Conservation (phyloP, 108 stramenopile species). For the Pseudonitzschia pungens region DNA sequence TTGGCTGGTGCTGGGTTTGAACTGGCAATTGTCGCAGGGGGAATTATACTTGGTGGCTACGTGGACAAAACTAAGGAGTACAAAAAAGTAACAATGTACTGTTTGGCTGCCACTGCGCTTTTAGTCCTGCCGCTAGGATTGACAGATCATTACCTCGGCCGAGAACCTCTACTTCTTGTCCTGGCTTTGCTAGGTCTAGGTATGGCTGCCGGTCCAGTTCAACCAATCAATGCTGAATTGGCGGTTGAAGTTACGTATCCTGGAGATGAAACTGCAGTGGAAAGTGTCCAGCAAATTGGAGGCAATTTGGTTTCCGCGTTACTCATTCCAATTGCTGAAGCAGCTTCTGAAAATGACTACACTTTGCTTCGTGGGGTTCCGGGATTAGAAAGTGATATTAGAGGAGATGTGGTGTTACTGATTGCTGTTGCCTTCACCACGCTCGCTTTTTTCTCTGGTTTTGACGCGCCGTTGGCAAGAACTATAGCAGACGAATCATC, state of each 20-base stretch:
- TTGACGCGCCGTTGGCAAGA: slow-evolving; percentile 58
- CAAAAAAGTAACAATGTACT: slow-evolving; percentile 80
- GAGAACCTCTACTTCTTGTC: slow-evolving; percentile 54
- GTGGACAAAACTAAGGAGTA: slow-evolving; percentile 85
- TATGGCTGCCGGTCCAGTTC: slow-evolving; percentile 64
- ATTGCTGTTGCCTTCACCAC: slow-evolving; percentile 40
- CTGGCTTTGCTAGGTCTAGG: slow-evolving; percentile 57
- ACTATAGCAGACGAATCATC: slow-evolving; percentile 44
- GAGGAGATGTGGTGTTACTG: slow-evolving; percentile 63
- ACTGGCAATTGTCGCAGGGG: slow-evolving; percentile 80
- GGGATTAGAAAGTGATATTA: slow-evolving; percentile 51
- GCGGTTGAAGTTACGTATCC: slow-evolving; percentile 81
- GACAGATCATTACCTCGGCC: slow-evolving; percentile 57
- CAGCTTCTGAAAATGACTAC: slow-evolving; percentile 45
- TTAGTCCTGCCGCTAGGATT: slow-evolving; percentile 56
- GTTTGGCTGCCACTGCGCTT: slow-evolving; percentile 56
- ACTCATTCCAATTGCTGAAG: slow-evolving; percentile 61
- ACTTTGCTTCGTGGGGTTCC: slow-evolving; percentile 41
- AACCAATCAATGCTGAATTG: slow-evolving; percentile 78
- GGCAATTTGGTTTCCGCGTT: slow-evolving; percentile 68
- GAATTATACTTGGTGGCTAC: slow-evolving; percentile 82
- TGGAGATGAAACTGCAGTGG: slow-evolving; percentile 75
- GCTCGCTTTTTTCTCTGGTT: slow-evolving; percentile 44
- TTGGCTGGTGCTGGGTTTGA: slow-evolving; percentile 92
- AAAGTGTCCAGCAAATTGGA: slow-evolving; percentile 68